phyloP scores from a whole-genome alignment of 208 protist genomes.

The Balamuthia mandrillaris region DNA sequence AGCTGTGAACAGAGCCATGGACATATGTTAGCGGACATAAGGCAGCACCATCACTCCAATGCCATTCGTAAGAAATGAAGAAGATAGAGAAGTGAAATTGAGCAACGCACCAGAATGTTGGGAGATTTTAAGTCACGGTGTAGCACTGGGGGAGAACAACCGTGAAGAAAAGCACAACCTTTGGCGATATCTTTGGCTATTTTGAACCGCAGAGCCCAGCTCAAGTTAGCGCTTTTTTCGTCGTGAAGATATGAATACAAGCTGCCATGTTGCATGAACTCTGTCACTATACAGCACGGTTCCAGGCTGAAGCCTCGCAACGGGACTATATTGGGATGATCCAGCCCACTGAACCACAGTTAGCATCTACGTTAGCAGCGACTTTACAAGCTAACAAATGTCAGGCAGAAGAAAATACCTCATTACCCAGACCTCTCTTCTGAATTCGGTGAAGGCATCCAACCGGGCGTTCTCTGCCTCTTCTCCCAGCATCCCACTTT shows the following conservation, averaged over 20 bases:
- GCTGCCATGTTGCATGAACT: conserved; percentile 9
- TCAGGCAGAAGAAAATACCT: not conserved
- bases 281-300: conserved; percentile 19
- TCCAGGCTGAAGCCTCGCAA: conserved; percentile 12
- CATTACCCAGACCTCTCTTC: conserved; percentile 23
- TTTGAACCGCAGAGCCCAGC: not conserved
- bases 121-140: conserved; percentile 20
- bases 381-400: too few species aligned
- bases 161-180: conserved; percentile 32
- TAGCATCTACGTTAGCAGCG: too few species aligned
- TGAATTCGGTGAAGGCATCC: not conserved
- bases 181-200: conserved; percentile 9
- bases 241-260: not conserved
- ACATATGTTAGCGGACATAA: too few species aligned
- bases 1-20: too few species aligned
- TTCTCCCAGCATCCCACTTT: not conserved
- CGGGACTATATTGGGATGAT: conserved; percentile 25
- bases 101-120: not conserved
- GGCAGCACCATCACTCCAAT: too few species aligned
- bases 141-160: not conserved
- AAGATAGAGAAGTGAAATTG: too few species aligned
- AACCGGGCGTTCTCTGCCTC: not conserved
- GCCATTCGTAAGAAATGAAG: too few species aligned
- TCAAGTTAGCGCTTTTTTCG: not conserved
- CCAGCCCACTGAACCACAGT: not conserved